These are phyloP conservation scores for Albizia julibrissin DNA, from an alignment of 306 rosid species.

Conservation along the genomic window DNA sequence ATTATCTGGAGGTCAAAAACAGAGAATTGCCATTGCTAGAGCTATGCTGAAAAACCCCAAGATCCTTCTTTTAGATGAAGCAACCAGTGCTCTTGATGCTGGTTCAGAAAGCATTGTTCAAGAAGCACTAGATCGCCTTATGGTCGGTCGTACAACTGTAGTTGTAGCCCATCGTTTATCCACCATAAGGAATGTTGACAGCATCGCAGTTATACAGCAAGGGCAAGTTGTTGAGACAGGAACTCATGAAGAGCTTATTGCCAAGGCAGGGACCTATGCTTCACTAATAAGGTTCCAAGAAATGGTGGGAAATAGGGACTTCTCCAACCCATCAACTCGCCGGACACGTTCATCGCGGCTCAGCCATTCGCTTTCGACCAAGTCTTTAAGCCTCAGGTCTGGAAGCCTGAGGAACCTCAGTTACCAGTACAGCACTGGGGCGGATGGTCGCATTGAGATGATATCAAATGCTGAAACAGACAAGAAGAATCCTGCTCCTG, in stretches of 20 bases:
- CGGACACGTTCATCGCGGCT: slow-evolving; percentile 81
- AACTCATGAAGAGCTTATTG: slow-evolving; percentile 87
- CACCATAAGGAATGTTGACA: slow-evolving; percentile 86
- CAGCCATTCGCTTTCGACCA: slow-evolving; percentile 90
- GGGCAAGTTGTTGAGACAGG: slow-evolving; percentile 97
- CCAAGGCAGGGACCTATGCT: slow-evolving; percentile 83
- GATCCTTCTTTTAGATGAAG: slow-evolving; percentile 94
- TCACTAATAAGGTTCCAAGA: slow-evolving; percentile 95
- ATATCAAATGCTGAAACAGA: slow-evolving; percentile 93
- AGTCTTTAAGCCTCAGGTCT: slow-evolving; percentile 86
- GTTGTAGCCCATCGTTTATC: slow-evolving; percentile 94
- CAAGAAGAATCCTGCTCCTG: slow-evolving; percentile 81
- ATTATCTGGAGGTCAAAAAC: slow-evolving; percentile 96
- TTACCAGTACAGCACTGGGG: slow-evolving; percentile 92
- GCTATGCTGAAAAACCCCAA: slow-evolving; percentile 95
- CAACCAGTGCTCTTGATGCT: slow-evolving; percentile 96
- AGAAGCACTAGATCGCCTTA: slow-evolving; percentile 94
- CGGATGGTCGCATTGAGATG: slow-evolving; percentile 97
- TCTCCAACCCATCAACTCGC: slow-evolving; percentile 86
- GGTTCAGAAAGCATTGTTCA: slow-evolving; percentile 98
- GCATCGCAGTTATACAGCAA: slow-evolving; percentile 92
- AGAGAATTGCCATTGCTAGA: slow-evolving; percentile 97
- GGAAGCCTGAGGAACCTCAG: slow-evolving; percentile 94
- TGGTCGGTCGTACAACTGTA: slow-evolving; percentile 93
- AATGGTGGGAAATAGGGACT: slow-evolving; percentile 82